Base-by-base conservation (phyloP, 2,329 filamentous ascomycete species). In the Penicillium sp. region DNA sequence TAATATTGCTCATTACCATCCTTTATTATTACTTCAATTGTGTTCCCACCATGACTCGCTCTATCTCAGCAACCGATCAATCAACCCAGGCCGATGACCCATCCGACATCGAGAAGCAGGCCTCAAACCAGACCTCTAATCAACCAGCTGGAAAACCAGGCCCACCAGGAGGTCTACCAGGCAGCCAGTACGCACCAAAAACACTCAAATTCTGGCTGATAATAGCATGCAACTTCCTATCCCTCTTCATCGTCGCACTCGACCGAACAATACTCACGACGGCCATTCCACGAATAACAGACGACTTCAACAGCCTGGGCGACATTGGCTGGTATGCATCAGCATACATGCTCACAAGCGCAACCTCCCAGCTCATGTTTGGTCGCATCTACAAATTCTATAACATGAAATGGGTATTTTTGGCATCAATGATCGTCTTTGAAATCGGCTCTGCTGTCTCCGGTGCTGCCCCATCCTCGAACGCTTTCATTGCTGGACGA, bases 321-420 rank as follows among this genome's bases (percentile, higher is more conserved):
- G 81, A 84, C 50, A 78, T 84, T 46, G 79, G 79, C 42, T 84
- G 81, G 81, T 84, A 84, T 61, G 79, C 77, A 4, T 79, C 77
- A 29, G 74, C 78, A 13, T 65, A 60, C 28, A 48, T 65, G 20
- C 48, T 64, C 4, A 58, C 54, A 40, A 29, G 47, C 22, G 51
- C 53, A 36, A 66, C 70, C 1, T 64, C 73, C 13, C 70, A 73
- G 42, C 51, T 65, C 6, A 40, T 60, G 40, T 70, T 49, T 44
- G 69, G 68, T 6, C 65, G 63, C 18, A 28, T 70, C 36, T 72
- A 63, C 57, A 69, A 54, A 11, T 64, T 61, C 51, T 67, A 64
- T 51, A 53, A 58, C 34, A 60, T 63, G 29, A 71, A 72, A 57
- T 61, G 56, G 44, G 55, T 61, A 3, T 72, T 69, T 11, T 18